These are phyloP conservation scores for Saussurea involucrata DNA, from an alignment of 129 eudicot genomes.

Conservation along the genomic window DNA sequence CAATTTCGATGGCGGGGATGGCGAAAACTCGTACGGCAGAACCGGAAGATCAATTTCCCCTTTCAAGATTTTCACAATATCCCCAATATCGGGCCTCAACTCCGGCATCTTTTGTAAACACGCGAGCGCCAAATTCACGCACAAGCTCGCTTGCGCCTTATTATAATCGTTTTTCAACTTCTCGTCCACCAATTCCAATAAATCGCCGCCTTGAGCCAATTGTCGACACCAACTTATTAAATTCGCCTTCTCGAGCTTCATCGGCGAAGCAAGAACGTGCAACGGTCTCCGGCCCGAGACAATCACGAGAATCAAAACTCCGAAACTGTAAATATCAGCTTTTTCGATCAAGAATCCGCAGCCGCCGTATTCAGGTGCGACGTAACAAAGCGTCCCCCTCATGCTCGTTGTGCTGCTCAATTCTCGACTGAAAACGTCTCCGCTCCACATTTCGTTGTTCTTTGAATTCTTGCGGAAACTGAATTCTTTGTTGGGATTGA, in stretches of 20 bases:
- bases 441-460: slow-evolving; percentile 71
- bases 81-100: slow-evolving; percentile 80
- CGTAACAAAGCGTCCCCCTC: slow-evolving; percentile 94
- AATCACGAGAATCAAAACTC: slow-evolving; percentile 82
- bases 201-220: slow-evolving; percentile 70
- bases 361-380: slow-evolving; percentile 87
- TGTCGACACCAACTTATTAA: slow-evolving; percentile 84
- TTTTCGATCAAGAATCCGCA: slow-evolving; percentile 79
- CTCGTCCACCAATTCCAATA: slow-evolving; percentile 82
- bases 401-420: slow-evolving; percentile 97
- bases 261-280: slow-evolving; percentile 88
- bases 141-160: slow-evolving; percentile 65
- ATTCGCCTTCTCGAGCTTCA: slow-evolving; percentile 98
- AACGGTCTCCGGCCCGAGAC: slow-evolving; percentile 92
- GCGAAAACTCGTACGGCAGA: slow-evolving; percentile 78
- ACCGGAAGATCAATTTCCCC: slow-evolving; percentile 83
- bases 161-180: slow-evolving; percentile 55
- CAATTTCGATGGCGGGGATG: slow-evolving; percentile 79
- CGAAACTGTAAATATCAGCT: slow-evolving; percentile 84
- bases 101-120: slow-evolving; percentile 94
- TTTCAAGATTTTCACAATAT: slow-evolving; percentile 73
- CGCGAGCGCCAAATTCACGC: slow-evolving; percentile 84
- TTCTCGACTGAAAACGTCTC: slow-evolving; percentile 89
- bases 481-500: slow-evolving; percentile 40
- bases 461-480: slow-evolving; percentile 63